phyloP scores from a whole-genome alignment of 169 alveolate genomes.

The Plasmodium knowlesi region DNA sequence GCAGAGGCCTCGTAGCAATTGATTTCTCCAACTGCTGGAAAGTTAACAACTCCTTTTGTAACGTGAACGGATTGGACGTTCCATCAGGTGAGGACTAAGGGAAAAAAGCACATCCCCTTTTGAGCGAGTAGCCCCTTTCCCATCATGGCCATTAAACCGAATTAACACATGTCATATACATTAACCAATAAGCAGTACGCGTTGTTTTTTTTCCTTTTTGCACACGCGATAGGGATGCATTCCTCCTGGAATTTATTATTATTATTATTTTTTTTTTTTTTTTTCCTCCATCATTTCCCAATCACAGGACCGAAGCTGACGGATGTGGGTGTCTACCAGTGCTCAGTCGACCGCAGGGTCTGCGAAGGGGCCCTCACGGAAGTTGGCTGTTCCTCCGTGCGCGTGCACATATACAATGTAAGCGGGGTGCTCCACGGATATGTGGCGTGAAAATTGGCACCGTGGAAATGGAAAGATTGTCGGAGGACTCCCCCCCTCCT shows the following conservation, averaged over 20 bases:
- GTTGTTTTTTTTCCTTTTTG: not conserved
- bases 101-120: not conserved
- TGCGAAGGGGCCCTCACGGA: conserved; percentile 36
- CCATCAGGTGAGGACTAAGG: conserved; percentile 40
- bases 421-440: not conserved
- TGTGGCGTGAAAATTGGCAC: not conserved
- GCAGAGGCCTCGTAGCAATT: conserved; percentile 24
- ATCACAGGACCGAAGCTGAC: conserved; percentile 27
- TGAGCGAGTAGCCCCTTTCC: not conserved
- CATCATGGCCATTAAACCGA: not conserved
- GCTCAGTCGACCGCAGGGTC: conserved; percentile 45
- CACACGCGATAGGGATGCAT: not conserved
- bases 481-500: not conserved
- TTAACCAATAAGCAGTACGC: not conserved
- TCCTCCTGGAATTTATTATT: no score
- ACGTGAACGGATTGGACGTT: conserved; percentile 39
- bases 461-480: not conserved
- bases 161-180: not conserved
- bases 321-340: conserved; percentile 61
- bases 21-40: conserved; percentile 72
- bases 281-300: not conserved
- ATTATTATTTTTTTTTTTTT: not conserved
- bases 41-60: conserved; percentile 49
- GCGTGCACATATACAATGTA: conserved; percentile 72
- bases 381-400: conserved; percentile 57